phyloP scores from a whole-genome alignment of 2,329 filamentous ascomycete species.

The Cladobotryum protrusum region DNA sequence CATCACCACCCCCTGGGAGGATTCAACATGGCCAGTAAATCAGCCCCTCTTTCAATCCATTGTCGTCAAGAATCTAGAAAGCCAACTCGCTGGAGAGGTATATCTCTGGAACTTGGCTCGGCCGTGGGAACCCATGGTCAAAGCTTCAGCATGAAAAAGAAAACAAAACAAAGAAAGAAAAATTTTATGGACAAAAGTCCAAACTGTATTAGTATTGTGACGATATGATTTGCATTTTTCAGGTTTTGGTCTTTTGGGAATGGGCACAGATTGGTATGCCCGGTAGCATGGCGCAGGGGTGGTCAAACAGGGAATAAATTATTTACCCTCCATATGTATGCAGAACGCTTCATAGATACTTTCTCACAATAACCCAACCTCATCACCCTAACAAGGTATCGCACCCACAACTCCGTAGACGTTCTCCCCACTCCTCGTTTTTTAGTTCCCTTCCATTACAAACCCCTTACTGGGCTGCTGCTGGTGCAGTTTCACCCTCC shows the following conservation, averaged over 20 bases:
- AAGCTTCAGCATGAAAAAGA: conserved; percentile 25
- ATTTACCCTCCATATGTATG: background rate
- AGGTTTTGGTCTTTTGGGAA: background rate
- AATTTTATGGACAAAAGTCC: background rate
- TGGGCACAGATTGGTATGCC: background rate
- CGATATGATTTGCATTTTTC: background rate
- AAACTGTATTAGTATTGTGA: background rate
- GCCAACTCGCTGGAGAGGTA: conserved; percentile 28
- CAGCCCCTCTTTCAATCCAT: conserved; percentile 28
- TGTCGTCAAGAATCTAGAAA: conserved; percentile 29
- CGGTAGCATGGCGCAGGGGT: background rate
- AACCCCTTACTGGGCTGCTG: conserved; percentile 20
- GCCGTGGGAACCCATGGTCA: conserved; percentile 40
- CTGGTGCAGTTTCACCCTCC: conserved; percentile 15
- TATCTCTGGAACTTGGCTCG: conserved; percentile 36
- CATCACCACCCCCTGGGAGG: conserved; percentile 22
- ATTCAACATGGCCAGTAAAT: conserved; percentile 14
- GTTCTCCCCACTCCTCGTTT: background rate
- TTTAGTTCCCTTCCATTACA: background rate
- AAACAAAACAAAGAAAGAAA: too few species aligned
- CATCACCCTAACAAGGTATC: conserved; percentile 5
- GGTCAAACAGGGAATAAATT: conserved; percentile 2
- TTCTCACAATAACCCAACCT: conserved; percentile 4
- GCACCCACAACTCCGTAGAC: conserved; percentile 5
- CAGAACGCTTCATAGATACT: conserved; percentile 10